Evolutionary conservation across 306 rosid genomes (phyloP).

Genomic region (Delonix regia): DNA sequence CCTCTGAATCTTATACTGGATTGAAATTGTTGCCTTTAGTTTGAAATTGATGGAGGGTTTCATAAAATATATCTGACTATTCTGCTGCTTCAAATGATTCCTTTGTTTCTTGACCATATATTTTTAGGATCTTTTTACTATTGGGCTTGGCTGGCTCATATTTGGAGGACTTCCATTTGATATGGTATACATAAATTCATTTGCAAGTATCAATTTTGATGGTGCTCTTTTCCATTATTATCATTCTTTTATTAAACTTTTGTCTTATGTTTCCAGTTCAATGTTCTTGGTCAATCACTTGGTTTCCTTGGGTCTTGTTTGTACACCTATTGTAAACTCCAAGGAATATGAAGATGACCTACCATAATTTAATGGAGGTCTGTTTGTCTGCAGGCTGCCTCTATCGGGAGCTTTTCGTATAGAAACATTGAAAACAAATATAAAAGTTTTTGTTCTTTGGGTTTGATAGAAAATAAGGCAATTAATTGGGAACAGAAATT

Average conservation of each 20-base stretch:
- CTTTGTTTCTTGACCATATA: neutral
- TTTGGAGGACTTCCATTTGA: constrained; percentile 72
- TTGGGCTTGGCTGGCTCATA: constrained; percentile 63
- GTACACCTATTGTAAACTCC: constrained; percentile 71
- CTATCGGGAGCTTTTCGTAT: neutral
- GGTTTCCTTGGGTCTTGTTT: constrained; percentile 75
- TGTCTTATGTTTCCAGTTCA: constrained; percentile 42
- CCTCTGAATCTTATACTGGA: too few relatives aligned
- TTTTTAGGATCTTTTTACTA: constrained; percentile 54
- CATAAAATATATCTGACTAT: neutral
- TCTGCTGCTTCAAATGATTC: neutral
- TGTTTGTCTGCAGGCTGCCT: neutral
- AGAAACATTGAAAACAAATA: neutral
- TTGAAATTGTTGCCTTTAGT: too few relatives aligned
- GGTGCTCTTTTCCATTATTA: neutral
- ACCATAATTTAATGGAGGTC: neutral
- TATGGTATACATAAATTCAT: constrained; percentile 38
- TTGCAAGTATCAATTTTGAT: neutral
- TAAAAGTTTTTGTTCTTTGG: neutral
- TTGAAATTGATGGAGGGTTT: neutral
- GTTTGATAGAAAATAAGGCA: neutral
- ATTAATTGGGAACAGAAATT: neutral
- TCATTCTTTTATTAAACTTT: neutral
- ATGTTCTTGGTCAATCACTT: constrained; percentile 71
- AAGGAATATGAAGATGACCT: constrained; percentile 49